Evolutionary conservation across 257 asterid species (phyloP).

Genomic region (Primulina huaijiensis): DNA sequence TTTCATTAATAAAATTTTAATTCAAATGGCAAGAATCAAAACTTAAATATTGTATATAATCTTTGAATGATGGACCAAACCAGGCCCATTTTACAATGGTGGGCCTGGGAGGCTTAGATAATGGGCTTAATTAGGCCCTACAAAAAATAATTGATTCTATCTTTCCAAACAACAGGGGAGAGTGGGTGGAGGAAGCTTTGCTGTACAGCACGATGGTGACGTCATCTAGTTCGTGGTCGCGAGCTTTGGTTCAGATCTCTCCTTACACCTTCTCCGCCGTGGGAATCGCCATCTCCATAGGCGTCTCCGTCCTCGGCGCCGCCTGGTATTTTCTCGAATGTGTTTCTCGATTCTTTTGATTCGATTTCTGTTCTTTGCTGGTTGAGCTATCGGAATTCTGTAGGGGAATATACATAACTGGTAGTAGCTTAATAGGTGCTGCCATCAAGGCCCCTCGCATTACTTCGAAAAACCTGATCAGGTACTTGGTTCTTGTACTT

Average conservation of each 20-base stretch:
- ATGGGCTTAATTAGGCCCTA: too few relatives aligned
- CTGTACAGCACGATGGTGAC: constrained; percentile 46
- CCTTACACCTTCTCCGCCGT: constrained; percentile 93
- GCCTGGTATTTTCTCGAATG: constrained; percentile 56
- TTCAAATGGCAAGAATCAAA: too few relatives aligned
- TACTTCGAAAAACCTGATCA: constrained; percentile 50
- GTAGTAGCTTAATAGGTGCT: constrained; percentile 55
- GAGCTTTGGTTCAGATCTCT: constrained; percentile 81
- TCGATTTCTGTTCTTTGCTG: background rate
- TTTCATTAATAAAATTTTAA: too few relatives aligned
- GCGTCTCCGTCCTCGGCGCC: constrained; percentile 98
- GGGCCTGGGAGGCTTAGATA: too few relatives aligned
- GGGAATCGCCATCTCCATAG: constrained; percentile 90
- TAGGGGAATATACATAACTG: constrained; percentile 55
- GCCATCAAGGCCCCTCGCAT: constrained; percentile 58
- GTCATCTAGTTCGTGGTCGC: constrained; percentile 83
- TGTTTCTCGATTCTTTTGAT: background rate
- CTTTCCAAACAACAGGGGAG: constrained; percentile 1
- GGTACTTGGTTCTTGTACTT: constrained; percentile 19
- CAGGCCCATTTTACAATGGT: too few relatives aligned
- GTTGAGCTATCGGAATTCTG: background rate
- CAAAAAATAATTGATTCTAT: too few relatives aligned
- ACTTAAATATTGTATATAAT: too few relatives aligned
- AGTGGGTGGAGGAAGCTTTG: constrained; percentile 10
- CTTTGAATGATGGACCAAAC: too few relatives aligned